A percentile compares a stretch with the other conserved stretches of the same genome.
These are phyloP conservation scores for Rhizophora mangle DNA, from an alignment of 345 rosid genomes.

Conservation along the genomic window DNA sequence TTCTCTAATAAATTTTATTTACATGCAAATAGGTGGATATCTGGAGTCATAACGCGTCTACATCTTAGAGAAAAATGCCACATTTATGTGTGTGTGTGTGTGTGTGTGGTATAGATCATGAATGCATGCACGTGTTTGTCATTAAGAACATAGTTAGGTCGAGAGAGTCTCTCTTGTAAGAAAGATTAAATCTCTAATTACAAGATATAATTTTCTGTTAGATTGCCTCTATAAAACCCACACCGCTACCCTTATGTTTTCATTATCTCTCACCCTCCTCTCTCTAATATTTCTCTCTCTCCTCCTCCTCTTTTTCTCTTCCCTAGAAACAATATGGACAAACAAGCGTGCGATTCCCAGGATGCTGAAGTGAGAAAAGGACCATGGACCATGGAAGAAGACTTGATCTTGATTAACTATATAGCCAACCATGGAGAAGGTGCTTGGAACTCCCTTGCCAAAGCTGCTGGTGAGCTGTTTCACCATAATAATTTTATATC, in stretches of 20 bases:
- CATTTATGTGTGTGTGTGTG: too few species aligned
- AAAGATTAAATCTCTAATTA: neutral
- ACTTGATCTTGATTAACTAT: slow-evolving; percentile 78
- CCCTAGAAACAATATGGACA: slow-evolving; percentile 45
- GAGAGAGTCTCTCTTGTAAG: slow-evolving; percentile 5
- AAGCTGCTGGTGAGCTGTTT: slow-evolving; percentile 65
- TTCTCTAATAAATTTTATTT: too few species aligned
- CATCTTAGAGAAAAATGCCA: too few species aligned
- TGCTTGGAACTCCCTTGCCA: slow-evolving; percentile 92
- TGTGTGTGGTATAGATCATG: neutral
- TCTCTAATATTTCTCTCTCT: neutral
- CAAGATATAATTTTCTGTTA: slow-evolving; percentile 4
- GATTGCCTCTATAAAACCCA: slow-evolving; percentile 37
- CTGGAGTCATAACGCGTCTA: too few species aligned
- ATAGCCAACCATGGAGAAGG: slow-evolving; percentile 96
- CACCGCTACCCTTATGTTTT: slow-evolving; percentile 11
- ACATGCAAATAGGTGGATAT: too few species aligned
- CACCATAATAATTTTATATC: neutral
- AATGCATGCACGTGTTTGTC: slow-evolving; percentile 31
- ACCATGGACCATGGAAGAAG: slow-evolving; percentile 99
- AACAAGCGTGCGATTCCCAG: slow-evolving; percentile 49
- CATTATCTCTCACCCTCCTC: slow-evolving; percentile 12
- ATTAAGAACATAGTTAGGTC: slow-evolving; percentile 39
- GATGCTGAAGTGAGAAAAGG: slow-evolving; percentile 96
- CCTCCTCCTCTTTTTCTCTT: neutral